Conservation (phyloP, 257 asterid species). For the Primulina huaijiensis region DNA sequence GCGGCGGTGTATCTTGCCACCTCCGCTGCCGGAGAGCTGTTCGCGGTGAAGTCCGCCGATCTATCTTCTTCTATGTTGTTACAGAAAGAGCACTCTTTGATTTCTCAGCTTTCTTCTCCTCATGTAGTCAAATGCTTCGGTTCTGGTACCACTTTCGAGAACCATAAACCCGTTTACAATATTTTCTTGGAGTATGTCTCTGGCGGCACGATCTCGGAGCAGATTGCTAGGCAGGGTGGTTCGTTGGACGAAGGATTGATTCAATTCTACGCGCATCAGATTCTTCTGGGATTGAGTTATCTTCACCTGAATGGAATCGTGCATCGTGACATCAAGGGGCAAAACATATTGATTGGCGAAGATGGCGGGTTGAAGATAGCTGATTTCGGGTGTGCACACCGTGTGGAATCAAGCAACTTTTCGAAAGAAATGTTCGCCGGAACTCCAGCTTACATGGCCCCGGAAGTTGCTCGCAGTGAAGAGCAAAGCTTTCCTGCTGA, state of each 20-base stretch:
- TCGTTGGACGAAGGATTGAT: slow-evolving; percentile 40
- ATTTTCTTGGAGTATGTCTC: slow-evolving; percentile 69
- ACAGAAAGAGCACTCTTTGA: slow-evolving; percentile 44
- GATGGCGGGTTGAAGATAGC: slow-evolving; percentile 54
- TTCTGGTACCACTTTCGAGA: slow-evolving; percentile 39
- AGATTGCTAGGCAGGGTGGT: slow-evolving; percentile 47
- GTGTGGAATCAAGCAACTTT: slow-evolving; percentile 17
- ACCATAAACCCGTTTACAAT: slow-evolving; percentile 32
- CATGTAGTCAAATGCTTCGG: slow-evolving; percentile 53
- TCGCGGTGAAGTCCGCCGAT: slow-evolving; percentile 72
- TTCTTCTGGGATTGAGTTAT: slow-evolving; percentile 56
- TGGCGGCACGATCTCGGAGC: slow-evolving; percentile 71
- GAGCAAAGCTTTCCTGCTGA: slow-evolving; percentile 76
- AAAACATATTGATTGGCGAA: slow-evolving; percentile 49
- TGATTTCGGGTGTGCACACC: slow-evolving; percentile 74
- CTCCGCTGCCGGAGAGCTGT: slow-evolving; percentile 39
- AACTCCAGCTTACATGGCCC: slow-evolving; percentile 88
- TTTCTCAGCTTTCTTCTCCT: slow-evolving; percentile 68
- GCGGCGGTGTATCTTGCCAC: slow-evolving; percentile 68
- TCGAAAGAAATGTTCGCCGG: slow-evolving; percentile 42
- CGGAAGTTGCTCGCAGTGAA: slow-evolving; percentile 85
- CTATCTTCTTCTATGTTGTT: slow-evolving; percentile 39
- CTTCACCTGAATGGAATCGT: slow-evolving; percentile 52
- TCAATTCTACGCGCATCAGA: slow-evolving; percentile 35
- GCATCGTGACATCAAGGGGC: slow-evolving; percentile 78